Evolutionary conservation across 1,284 basidiomycete genomes (phyloP), one percentile per base, ranked within the genome.

Genomic region (Microbotryum lychnidis-dioicae): DNA sequence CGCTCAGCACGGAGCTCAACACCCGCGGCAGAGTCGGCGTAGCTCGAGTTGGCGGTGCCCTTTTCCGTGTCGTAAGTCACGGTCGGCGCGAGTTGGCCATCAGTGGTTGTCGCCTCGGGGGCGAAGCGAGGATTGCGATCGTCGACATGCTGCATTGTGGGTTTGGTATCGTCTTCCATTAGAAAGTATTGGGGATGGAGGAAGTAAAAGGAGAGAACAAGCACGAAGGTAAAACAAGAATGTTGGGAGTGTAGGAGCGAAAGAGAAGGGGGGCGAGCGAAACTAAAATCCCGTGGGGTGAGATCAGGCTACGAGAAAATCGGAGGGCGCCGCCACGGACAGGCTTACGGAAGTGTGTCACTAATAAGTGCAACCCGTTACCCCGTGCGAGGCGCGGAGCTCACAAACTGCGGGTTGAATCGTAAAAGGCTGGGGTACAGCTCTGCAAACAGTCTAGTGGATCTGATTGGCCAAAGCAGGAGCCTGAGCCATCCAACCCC

Each of bases 21-120:
- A 16, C 74, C 74, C 23, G 71, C 66, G 6, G 67, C 66, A 25
- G 68, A 70, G 21, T 56, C 58, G 27, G 73, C 72, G 50, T 73
- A 72, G 9, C 60, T 50, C 9, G 70, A 71, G n/a, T 67, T 60
- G 16, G 56, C 57, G 31, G 37, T 42, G 6, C 56, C 70, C 63
- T 74, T 73, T 46, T 74, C 72, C 2, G 69, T 66, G 33, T 69
- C 69, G 4, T 50, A 29, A n/a, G 52, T 54, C 33, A 54, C 33
- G 18, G 52, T 54, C 20, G 21, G 52, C 33, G n/a, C 10, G 20
- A 54, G 27, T 12, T 29, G 29, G 25, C 44, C 33, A 5, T 27
- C 21, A 2, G 14, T 49, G 48, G 59, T 51, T 1, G 56, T 52
- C 5, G 55, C 47, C 10, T 54, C 57, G 23, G 63, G 61, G 3